A percentile compares a stretch with the other conserved stretches of the same genome.
Conservation (phyloP, 1,284 basidiomycete species). For the Coniophora puteana region DNA sequence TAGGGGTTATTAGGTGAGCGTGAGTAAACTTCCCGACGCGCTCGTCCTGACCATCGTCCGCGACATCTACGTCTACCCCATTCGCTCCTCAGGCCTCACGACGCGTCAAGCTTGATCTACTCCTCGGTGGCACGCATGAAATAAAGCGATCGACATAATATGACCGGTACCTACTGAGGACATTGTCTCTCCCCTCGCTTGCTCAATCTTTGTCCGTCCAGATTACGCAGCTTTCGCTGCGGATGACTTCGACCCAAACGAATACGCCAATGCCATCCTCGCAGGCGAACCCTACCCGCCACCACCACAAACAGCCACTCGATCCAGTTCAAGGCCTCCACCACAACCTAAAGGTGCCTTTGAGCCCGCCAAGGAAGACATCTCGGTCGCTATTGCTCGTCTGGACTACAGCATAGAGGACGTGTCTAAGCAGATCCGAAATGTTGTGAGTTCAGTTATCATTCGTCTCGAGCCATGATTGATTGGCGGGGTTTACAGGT, state of each 20-base stretch:
- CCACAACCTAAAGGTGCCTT: slow-evolving; percentile 33
- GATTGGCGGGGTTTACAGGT: slow-evolving; percentile 37
- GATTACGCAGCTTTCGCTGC: slow-evolving; percentile 70
- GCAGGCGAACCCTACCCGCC: slow-evolving; percentile 71
- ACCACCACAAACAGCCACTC: slow-evolving; percentile 18
- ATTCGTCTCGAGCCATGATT: neutral
- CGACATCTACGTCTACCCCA: too few relatives aligned
- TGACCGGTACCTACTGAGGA: slow-evolving; percentile 1
- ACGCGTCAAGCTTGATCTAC: too few relatives aligned
- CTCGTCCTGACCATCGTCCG: too few relatives aligned
- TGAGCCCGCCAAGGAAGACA: slow-evolving; percentile 76
- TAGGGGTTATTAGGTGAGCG: too few relatives aligned
- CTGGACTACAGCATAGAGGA: slow-evolving; percentile 85
- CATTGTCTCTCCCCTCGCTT: neutral
- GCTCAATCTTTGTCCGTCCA: slow-evolving; percentile 15
- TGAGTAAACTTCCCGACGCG: too few relatives aligned
- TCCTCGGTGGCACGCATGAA: too few relatives aligned
- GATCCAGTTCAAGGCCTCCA: slow-evolving; percentile 19
- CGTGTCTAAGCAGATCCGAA: slow-evolving; percentile 82
- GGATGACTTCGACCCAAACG: slow-evolving; percentile 77
- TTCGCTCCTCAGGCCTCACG: too few relatives aligned
- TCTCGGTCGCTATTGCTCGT: slow-evolving; percentile 81
- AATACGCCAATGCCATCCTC: slow-evolving; percentile 85
- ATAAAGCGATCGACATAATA: too few relatives aligned
- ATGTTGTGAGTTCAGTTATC: slow-evolving; percentile 52